Evolutionary conservation across 805 yeast genomes (phyloP), one percentile per base, ranked within the genome.

Genomic region (Myxozyma mucilagina): DNA sequence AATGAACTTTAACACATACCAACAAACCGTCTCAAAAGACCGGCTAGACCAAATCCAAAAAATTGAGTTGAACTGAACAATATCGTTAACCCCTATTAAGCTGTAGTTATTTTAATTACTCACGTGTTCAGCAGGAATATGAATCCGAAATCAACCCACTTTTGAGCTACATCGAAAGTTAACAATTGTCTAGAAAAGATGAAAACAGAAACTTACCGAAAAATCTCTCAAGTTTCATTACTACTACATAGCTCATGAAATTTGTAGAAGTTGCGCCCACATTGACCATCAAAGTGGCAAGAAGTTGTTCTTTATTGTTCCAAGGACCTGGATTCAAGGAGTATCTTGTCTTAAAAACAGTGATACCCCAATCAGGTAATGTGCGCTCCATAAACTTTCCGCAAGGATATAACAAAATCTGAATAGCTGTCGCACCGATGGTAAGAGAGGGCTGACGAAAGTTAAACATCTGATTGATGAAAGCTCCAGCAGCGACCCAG

Each of bases 301-400:
- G 47, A 16, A 58, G 31, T 44, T 58, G 53, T 20, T 50, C 20
- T 35, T 58, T 80, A 68, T 72, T 75, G 47, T 77, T 75, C 85
- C 87, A 85, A 18, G 86, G 86, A 10, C 87, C 86, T 4, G 87
- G 87, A 68, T 84, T 84, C 59, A 84, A 73, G 8, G 76, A 75
- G 56, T 70, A 68, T 68, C 76, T 72, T 16, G 65, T 71, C 51
- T 83, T 78, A 38, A 52, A 39, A 29, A 63, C 47, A 67, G 57
- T 56, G 20, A 64, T 42, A 10, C 57, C 53, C 60, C 60, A 48
- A 24, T 62, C 55, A 0, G 66, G 66, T 8, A 59, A 20, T 11
- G 44, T 34, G 14, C 47, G 35, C 32, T 39, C 53, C 3, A 54
- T 31, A 29, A 78, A 61, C 54, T 74, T 72, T 58, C 91, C 91